Evolutionary conservation across 495 filamentous ascomycete species (phyloP).

Genomic region (Penicillium lividum): DNA sequence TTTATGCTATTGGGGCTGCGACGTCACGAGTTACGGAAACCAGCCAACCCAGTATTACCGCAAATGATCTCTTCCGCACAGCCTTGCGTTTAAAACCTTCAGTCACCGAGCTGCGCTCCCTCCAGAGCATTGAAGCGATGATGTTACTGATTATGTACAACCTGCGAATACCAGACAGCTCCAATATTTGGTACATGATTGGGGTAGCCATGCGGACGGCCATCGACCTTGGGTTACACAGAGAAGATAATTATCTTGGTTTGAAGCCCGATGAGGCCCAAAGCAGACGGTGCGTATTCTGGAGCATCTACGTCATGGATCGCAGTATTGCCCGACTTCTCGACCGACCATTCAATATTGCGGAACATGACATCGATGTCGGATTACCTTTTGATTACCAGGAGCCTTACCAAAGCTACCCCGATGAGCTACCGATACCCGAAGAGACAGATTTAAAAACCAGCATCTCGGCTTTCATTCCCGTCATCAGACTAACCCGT

Average conservation of each 20-base stretch:
- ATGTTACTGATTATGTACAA: conserved; percentile 41
- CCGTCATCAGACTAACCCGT: conserved; percentile 34
- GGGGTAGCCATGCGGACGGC: conserved; percentile 44
- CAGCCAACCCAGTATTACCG: conserved; percentile 21
- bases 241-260: conserved; percentile 25
- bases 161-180: conserved; percentile 35
- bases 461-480: conserved; percentile 25
- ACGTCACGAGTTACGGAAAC: conserved; percentile 37
- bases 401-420: conserved; percentile 15
- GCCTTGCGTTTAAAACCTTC: conserved; percentile 38
- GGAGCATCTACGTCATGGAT: conserved; percentile 44
- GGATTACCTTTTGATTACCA: conserved; percentile 31
- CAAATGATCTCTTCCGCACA: conserved; percentile 18
- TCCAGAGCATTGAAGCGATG: conserved; percentile 41
- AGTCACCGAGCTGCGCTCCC: conserved; percentile 30
- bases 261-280: conserved; percentile 32
- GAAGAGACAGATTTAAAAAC: background rate
- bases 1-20: conserved; percentile 44
- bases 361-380: conserved; percentile 42
- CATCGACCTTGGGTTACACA: conserved; percentile 41
- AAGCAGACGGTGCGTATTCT: conserved; percentile 36
- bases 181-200: conserved; percentile 45
- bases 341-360: conserved; percentile 41
- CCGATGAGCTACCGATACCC: background rate
- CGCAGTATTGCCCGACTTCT: conserved; percentile 37